Base-by-base conservation (phyloP, 2,329 filamentous ascomycete species). In the Amauroascus niger region DNA sequence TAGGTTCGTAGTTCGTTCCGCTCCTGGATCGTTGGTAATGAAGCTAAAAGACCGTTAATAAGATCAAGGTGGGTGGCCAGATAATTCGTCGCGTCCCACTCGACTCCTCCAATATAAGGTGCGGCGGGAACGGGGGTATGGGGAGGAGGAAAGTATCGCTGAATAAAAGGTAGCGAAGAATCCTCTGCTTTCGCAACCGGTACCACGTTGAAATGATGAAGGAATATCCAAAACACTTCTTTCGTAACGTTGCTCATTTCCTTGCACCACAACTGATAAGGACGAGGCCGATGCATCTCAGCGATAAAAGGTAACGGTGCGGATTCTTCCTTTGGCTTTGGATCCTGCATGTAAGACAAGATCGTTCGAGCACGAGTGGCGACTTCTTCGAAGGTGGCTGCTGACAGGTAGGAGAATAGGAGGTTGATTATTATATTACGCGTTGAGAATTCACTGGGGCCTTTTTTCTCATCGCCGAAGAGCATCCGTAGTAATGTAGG, bases 21-120 rank as follows among this genome's bases (percentile, higher is more conserved):
- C 55, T 86, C 83, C 22, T 78, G 70, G 1, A 67, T 62, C 0
- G 83, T 84, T 0, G 87, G 84, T 0, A 93, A 79, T 55, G 85
- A 91, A 0, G 91, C 88, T 54, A 97, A 73, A 54, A 97, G 81
- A 28, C 88, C 91, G 64, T 97, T 98, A 62, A 97, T 73, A 9
- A 98, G 82, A 64, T 97, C 93, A 8, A 98, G 78, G 64, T 98
- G 91, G 0, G 87, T 87, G 16, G 91, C 88, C 9, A 97, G 77
- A 67, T 97, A 97, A 69, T 95, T 96, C 8, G 93, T 97, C 2
- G 93, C 93, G 66, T 97, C 93, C 93, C 93, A 97, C 70, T 98
- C 93, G 8, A 97, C 93, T 52, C 93, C 91, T 47, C 93, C 93
- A 40, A 97, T 90, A 65, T 97, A 97, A 0, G 91, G 91, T 4